Conservation (phyloP, 768 basidiomycete species). For the Baorangia bicolor region DNA sequence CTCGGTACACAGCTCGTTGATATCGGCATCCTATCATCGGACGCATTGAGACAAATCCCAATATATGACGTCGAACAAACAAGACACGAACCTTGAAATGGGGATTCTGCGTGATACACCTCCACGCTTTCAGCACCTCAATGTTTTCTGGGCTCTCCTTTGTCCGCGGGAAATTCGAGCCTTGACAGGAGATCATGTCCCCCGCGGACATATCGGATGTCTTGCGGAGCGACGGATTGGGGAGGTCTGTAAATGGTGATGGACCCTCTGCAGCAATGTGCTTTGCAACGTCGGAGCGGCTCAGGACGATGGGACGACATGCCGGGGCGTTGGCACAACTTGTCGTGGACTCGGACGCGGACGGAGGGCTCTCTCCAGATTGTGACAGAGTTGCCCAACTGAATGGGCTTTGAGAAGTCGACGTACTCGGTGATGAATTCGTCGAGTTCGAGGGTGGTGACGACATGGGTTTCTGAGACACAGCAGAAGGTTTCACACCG, state of each 20-base stretch:
- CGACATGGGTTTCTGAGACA: constrained; percentile 16
- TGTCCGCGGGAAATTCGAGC: constrained; percentile 67
- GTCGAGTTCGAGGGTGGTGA: constrained; percentile 20
- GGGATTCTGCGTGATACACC: constrained; percentile 70
- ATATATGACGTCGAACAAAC: not conserved
- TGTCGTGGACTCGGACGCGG: constrained; percentile 35
- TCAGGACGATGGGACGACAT: constrained; percentile 20
- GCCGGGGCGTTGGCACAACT: constrained; percentile 30
- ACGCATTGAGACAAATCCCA: not conserved
- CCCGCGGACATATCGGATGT: constrained; percentile 44
- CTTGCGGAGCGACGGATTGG: constrained; percentile 37
- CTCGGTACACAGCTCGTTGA: constrained; percentile 75
- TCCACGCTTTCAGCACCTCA: constrained; percentile 78
- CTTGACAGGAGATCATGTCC: constrained; percentile 63
- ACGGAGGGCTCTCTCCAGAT: constrained; percentile 33
- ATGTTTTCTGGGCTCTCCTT: constrained; percentile 69
- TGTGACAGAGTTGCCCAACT: constrained; percentile 28
- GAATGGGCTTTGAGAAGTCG: constrained; percentile 26
- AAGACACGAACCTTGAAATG: constrained; percentile 62
- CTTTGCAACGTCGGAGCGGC: constrained; percentile 50
- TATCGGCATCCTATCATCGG: constrained; percentile 60
- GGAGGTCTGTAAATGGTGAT: constrained; percentile 50
- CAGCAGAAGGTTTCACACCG: constrained; percentile 14
- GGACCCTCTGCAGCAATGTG: constrained; percentile 53
- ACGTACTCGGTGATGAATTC: constrained; percentile 28